A percentile compares a stretch with the other conserved stretches of the same genome.
These are phyloP conservation scores for Boletus eberwhitei DNA, from an alignment of 768 basidiomycete species.

Conservation along the genomic window DNA sequence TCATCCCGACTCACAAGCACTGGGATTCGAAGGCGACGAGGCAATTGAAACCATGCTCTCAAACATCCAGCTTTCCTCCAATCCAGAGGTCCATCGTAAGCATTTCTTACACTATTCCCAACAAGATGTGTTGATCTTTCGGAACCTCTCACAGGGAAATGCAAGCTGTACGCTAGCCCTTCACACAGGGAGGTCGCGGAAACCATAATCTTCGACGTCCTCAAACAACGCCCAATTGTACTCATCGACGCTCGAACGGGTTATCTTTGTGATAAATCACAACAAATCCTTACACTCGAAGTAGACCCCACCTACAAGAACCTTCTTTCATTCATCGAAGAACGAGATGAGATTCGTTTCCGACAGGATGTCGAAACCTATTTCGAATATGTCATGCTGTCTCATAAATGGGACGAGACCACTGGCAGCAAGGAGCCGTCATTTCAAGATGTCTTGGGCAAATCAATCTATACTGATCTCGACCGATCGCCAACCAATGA, in stretches of 20 bases:
- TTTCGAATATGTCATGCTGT: slow-evolving; percentile 12
- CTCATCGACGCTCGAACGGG: slow-evolving; percentile 6
- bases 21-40: neutral
- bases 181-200: neutral
- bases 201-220: neutral
- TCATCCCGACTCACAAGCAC: neutral
- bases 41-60: neutral
- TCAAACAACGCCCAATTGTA: neutral
- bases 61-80: neutral
- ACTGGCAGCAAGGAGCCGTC: neutral
- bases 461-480: slow-evolving; percentile 2
- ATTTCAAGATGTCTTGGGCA: neutral
- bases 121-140: neutral
- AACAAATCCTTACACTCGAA: slow-evolving; percentile 5
- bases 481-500: neutral
- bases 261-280: neutral
- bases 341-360: neutral
- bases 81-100: slow-evolving; percentile 5
- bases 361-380: neutral
- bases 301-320: neutral
- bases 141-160: neutral
- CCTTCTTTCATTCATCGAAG: neutral
- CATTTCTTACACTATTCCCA: neutral
- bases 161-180: neutral
- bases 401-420: slow-evolving; percentile 6